Conservation (phyloP, 805 yeast species). For the Nakazawaea holstii region DNA sequence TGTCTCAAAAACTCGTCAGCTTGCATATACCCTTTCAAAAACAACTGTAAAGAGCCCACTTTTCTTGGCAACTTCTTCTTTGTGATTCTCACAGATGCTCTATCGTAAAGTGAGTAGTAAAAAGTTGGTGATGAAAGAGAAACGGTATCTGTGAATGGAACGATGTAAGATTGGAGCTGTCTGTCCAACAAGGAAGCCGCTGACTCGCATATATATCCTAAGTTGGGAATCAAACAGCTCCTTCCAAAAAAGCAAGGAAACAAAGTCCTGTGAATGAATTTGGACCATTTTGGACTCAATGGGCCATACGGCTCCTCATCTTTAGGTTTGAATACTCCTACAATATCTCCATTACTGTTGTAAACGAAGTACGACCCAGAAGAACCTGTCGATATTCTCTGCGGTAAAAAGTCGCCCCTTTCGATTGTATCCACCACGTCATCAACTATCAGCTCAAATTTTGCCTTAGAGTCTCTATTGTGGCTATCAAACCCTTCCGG, state of each 20-base stretch:
- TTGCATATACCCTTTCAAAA: constrained; percentile 50
- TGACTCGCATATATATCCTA: constrained; percentile 67
- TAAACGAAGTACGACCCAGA: constrained; percentile 65
- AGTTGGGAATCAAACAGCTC: constrained; percentile 65
- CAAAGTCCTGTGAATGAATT: constrained; percentile 70
- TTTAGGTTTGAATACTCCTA: constrained; percentile 70
- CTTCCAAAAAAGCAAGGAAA: constrained; percentile 78
- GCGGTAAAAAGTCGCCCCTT: constrained; percentile 34
- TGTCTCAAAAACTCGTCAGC: constrained; percentile 54
- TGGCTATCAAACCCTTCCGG: constrained; percentile 19
- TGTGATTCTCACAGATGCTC: constrained; percentile 17
- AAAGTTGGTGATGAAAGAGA: constrained; percentile 42
- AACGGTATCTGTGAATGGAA: constrained; percentile 62
- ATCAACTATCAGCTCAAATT: constrained; percentile 36
- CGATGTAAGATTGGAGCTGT: constrained; percentile 52
- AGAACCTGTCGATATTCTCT: constrained; percentile 57
- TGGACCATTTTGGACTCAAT: constrained; percentile 72
- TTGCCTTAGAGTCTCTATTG: constrained; percentile 22
- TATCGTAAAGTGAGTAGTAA: constrained; percentile 48
- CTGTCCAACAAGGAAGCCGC: constrained; percentile 66
- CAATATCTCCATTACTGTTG: constrained; percentile 28
- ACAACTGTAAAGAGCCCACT: constrained; percentile 64
- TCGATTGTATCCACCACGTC: constrained; percentile 42
- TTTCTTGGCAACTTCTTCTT: constrained; percentile 34
- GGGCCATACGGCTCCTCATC: constrained; percentile 83